These are phyloP conservation scores for Monosporascus sp. DNA, from an alignment of 2,329 filamentous ascomycete species.

Conservation along the genomic window DNA sequence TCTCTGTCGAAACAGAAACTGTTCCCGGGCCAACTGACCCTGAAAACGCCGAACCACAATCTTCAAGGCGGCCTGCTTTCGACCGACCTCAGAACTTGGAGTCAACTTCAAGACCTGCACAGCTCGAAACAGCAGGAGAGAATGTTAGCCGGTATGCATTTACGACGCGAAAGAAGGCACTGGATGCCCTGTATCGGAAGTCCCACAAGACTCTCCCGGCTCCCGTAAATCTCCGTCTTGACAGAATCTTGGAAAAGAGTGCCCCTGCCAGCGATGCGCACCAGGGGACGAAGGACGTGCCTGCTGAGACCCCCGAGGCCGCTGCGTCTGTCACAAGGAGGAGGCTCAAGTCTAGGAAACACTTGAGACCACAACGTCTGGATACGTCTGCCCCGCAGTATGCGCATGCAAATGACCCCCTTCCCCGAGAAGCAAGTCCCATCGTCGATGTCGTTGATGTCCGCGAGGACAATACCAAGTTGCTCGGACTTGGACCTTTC, in stretches of 20 bases:
- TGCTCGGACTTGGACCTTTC: slow-evolving; percentile 54
- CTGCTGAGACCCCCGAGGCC: neutral
- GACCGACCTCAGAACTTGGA: slow-evolving; percentile 10
- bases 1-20: slow-evolving; percentile 15
- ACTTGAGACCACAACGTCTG: slow-evolving; percentile 35
- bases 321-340: slow-evolving; percentile 1
- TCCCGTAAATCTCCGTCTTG: slow-evolving; percentile 28
- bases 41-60: neutral
- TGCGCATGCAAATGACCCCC: slow-evolving; percentile 47
- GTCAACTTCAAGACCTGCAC: slow-evolving; percentile 40
- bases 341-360: slow-evolving; percentile 35
- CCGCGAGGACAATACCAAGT: slow-evolving; percentile 27
- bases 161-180: slow-evolving; percentile 43
- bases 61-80: slow-evolving; percentile 3
- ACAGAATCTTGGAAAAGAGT: slow-evolving; percentile 26
- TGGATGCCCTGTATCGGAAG: slow-evolving; percentile 50
- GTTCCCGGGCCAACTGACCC: slow-evolving; percentile 1
- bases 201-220: slow-evolving; percentile 24
- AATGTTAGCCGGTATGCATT: slow-evolving; percentile 36
- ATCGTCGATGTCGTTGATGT: slow-evolving; percentile 14
- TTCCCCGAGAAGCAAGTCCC: slow-evolving; percentile 27
- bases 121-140: slow-evolving; percentile 45
- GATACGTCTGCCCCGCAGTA: slow-evolving; percentile 50
- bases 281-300: neutral
- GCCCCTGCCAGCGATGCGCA: slow-evolving; percentile 12